phyloP scores from a whole-genome alignment of 2,329 filamentous ascomycete species.

The Aureobasidium vineae region DNA sequence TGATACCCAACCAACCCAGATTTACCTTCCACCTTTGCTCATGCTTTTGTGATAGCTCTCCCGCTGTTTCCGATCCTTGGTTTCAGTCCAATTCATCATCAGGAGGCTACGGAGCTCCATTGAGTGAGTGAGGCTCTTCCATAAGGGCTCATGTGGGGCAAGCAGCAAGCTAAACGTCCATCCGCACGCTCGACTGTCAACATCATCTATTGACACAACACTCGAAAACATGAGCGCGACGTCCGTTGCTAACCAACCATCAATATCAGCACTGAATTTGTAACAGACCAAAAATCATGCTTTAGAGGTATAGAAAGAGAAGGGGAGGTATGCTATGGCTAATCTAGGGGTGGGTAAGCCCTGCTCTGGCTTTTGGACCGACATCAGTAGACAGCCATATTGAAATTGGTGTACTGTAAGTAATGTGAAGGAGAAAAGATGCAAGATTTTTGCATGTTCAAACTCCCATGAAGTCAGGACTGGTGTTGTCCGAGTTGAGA shows the following conservation, averaged over 20 bases:
- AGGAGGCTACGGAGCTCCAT: background rate
- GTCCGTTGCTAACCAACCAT: too few species aligned
- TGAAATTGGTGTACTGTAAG: background rate
- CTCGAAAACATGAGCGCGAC: background rate
- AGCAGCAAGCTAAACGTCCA: background rate
- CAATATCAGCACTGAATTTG: too few species aligned
- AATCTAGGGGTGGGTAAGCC: background rate
- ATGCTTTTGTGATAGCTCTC: background rate
- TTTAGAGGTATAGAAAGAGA: background rate
- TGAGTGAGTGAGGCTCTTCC: background rate
- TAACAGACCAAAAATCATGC: background rate
- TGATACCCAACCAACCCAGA: conserved; percentile 20
- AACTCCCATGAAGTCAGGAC: background rate
- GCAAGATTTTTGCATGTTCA: too few species aligned
- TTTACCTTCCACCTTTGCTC: background rate
- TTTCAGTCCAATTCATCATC: background rate
- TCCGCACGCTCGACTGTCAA: background rate
- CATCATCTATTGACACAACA: background rate
- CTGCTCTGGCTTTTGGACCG: background rate
- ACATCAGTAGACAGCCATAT: background rate
- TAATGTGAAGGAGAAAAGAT: background rate
- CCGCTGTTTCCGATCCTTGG: background rate
- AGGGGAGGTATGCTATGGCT: background rate
- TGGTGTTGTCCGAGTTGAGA: background rate
- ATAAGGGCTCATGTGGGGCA: background rate